Evolutionary conservation across 768 basidiomycete genomes (phyloP).

Genomic region (Psilocybe cyanescens): DNA sequence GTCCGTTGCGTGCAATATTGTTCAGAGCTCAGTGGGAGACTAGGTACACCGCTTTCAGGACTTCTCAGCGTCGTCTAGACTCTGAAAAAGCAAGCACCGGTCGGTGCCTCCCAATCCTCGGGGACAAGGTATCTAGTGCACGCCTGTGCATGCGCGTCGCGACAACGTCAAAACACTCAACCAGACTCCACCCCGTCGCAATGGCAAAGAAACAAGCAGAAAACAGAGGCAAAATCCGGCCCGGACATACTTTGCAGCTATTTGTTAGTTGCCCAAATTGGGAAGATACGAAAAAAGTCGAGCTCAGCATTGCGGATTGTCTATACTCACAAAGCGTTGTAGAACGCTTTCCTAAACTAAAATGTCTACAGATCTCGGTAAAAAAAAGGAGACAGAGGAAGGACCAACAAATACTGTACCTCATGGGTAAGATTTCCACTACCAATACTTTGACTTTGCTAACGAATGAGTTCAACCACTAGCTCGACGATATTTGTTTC

Average conservation of each 20-base stretch:
- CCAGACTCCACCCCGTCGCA: too few species aligned
- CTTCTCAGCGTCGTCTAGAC: too few species aligned
- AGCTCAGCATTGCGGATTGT: background rate
- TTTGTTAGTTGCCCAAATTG: background rate
- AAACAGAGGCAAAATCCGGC: background rate
- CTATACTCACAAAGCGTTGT: too few species aligned
- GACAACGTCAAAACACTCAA: too few species aligned
- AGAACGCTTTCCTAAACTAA: background rate
- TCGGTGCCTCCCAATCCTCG: too few species aligned
- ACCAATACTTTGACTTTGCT: background rate
- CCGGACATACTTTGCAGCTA: background rate
- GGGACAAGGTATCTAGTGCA: too few species aligned
- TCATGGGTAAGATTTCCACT: background rate
- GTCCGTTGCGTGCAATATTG: too few species aligned
- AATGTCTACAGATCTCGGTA: background rate
- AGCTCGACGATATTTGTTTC: slow-evolving; percentile 93
- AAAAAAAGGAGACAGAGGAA: background rate
- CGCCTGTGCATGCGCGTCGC: too few species aligned
- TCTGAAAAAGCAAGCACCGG: too few species aligned
- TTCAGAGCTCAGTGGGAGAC: too few species aligned
- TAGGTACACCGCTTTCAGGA: too few species aligned
- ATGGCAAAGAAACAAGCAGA: background rate
- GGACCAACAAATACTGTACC: background rate
- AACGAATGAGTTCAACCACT: background rate
- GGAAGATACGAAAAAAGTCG: background rate